A percentile compares a stretch with the other conserved stretches of the same genome.
Evolutionary conservation across 495 filamentous ascomycete genomes (phyloP).

Genomic region (Rusavskia elegans): DNA sequence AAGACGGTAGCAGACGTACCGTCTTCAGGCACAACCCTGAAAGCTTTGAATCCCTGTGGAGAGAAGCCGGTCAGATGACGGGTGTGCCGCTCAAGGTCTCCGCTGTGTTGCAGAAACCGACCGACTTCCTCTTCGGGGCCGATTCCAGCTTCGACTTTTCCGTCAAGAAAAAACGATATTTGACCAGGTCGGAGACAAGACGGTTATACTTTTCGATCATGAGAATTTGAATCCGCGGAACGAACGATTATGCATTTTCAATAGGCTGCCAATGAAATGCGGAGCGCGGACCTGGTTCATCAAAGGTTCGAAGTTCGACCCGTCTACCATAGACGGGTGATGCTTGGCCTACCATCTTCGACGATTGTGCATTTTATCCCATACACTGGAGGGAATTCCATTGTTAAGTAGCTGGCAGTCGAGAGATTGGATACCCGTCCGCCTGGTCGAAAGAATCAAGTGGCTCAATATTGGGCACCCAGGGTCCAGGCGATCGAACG

Average conservation of each 20-base stretch:
- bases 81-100: slow-evolving; percentile 15
- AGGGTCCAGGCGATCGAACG: too few relatives aligned
- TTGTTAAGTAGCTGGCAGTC: too few relatives aligned
- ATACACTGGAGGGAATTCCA: too few relatives aligned
- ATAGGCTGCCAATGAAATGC: not conserved
- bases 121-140: not conserved
- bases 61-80: slow-evolving; percentile 24
- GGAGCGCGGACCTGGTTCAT: not conserved
- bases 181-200: not conserved
- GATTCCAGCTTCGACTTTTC: slow-evolving; percentile 1
- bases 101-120: slow-evolving; percentile 3
- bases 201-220: slow-evolving; percentile 1
- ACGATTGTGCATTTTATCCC: too few relatives aligned
- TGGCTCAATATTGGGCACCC: too few relatives aligned
- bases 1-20: slow-evolving; percentile 7
- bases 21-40: slow-evolving; percentile 25
- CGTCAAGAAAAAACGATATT: not conserved
- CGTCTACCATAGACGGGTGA: too few relatives aligned
- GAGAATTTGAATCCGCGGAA: not conserved
- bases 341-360: too few relatives aligned
- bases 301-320: not conserved
- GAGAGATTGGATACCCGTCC: too few relatives aligned
- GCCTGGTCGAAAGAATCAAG: too few relatives aligned
- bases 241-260: not conserved
- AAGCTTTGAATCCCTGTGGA: slow-evolving; percentile 28